Base-by-base conservation (phyloP, 805 yeast genomes). In the Wickerhamiella galacta region DNA sequence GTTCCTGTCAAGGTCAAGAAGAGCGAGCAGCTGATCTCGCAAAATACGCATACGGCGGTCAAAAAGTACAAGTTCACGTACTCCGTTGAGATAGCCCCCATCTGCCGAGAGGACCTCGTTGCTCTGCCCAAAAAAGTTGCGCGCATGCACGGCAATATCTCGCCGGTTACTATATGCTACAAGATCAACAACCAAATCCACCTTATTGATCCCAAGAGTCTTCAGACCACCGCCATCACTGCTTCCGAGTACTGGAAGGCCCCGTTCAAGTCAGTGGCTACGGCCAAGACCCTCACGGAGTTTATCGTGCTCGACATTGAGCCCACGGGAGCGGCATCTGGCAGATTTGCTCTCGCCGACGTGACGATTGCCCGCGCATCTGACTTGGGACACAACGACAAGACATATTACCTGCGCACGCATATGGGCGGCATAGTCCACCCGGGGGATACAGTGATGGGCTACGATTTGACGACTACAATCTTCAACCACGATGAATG, bases 401-500 rank as follows among this genome's bases (percentile, higher is more conserved):
- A 68, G 40, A 75, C 81, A 30, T 85, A 67, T 52, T 82, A 79
- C 43, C 72, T 87, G 20, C 70, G 95, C 52, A 72, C 95, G 0
- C 98, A 92, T 54, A 62, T 90, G 31, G 99, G 98, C 43, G 95
- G 77, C 39, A 71, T 90, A 44, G 65, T 90, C 48, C 95, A 90
- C 54, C 93, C 96, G 3, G 99, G 98, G 46, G 98, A 90, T 54
- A 75, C 90, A 10, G 93, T 72, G 15, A 60, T 87, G 70, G 98
- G 98, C 34, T 92, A 85, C 57, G 87, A 70, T 56, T 61, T 85
- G 33, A 63, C 74, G 25, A 83, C 81, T 51, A 67, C 94, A 30
- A 90, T 87, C 55, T 82, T 78, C 60, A 90, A 90, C 61, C 35
- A 40, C 18, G 41, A 39, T 7, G 39, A 40, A 7, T 44, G 45